Evolutionary conservation across 345 rosid species (phyloP).

Genomic region (Syzygium jambos): DNA sequence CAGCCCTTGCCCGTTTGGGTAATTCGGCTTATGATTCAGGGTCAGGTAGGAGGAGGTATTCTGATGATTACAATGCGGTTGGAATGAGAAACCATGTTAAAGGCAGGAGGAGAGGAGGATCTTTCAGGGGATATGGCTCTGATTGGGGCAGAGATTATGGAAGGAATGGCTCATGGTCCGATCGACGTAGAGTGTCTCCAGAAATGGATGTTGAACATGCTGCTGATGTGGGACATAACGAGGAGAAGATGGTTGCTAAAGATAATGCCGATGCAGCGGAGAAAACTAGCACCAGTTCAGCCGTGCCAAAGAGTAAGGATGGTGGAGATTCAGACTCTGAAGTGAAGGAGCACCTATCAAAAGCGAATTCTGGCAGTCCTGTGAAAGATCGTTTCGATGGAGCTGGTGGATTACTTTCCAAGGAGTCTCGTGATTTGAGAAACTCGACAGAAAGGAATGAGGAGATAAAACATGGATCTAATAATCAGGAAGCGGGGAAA

Average conservation of each 20-base stretch:
- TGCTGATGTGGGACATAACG: constrained; percentile 34
- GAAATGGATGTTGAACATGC: constrained; percentile 44
- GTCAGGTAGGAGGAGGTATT: constrained; percentile 45
- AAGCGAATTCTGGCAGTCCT: constrained; percentile 37
- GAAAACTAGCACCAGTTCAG: constrained; percentile 32
- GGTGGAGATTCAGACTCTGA: constrained; percentile 43
- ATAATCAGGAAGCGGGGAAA: constrained; percentile 29
- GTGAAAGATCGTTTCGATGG: constrained; percentile 25
- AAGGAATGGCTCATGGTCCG: constrained; percentile 70
- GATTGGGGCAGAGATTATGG: constrained; percentile 67
- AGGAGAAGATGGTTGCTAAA: constrained; percentile 49
- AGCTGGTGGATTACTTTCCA: constrained; percentile 34
- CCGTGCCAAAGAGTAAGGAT: constrained; percentile 36
- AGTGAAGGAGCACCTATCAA: constrained; percentile 35
- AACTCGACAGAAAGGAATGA: constrained; percentile 25
- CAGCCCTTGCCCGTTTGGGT: constrained; percentile 46
- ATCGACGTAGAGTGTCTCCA: constrained; percentile 30
- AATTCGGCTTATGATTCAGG: constrained; percentile 34
- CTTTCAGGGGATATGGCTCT: constrained; percentile 33
- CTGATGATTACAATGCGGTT: constrained; percentile 45
- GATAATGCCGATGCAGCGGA: constrained; percentile 43
- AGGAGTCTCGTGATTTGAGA: constrained; percentile 23
- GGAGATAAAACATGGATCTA: constrained; percentile 27
- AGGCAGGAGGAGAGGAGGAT: constrained; percentile 65
- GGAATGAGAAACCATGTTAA: constrained; percentile 43